These are phyloP conservation scores for Myxozyma vanderwaltii DNA, from an alignment of 805 yeast species.

Conservation along the genomic window DNA sequence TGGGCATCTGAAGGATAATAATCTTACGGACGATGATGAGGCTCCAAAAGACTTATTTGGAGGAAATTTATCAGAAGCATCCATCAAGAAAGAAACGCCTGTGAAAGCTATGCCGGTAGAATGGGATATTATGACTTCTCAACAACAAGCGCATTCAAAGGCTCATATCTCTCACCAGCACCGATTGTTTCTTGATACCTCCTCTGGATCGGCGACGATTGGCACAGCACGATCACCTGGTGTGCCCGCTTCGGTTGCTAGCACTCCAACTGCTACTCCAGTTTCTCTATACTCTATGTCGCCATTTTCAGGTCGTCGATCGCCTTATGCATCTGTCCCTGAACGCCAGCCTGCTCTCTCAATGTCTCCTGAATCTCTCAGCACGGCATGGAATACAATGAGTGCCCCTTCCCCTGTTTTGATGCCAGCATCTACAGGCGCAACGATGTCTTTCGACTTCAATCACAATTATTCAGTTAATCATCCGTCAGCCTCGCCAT, in stretches of 20 bases:
- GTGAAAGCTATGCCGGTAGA: neutral
- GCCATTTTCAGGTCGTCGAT: slow-evolving; percentile 6
- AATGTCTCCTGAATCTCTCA: neutral
- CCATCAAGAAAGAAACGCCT: neutral
- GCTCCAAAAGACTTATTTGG: neutral
- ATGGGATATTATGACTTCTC: neutral
- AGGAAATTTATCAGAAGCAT: neutral
- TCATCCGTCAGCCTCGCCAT: neutral
- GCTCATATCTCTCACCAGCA: neutral
- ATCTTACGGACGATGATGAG: slow-evolving; percentile 1
- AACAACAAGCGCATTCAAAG: neutral
- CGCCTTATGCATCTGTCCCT: neutral
- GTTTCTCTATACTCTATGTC: slow-evolving; percentile 1
- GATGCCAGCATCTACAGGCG: neutral
- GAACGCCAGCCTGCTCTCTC: neutral
- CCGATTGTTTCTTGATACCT: slow-evolving; percentile 8
- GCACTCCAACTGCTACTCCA: slow-evolving; percentile 8
- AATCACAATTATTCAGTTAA: neutral
- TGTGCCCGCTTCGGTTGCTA: neutral
- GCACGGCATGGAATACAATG: neutral
- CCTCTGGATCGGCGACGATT: slow-evolving; percentile 6
- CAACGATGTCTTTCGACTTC: neutral
- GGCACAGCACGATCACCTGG: neutral
- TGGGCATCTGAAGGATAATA: neutral
- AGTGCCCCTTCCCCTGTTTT: neutral